Base-by-base conservation (phyloP, 768 basidiomycete species). In the Russula vinacea region DNA sequence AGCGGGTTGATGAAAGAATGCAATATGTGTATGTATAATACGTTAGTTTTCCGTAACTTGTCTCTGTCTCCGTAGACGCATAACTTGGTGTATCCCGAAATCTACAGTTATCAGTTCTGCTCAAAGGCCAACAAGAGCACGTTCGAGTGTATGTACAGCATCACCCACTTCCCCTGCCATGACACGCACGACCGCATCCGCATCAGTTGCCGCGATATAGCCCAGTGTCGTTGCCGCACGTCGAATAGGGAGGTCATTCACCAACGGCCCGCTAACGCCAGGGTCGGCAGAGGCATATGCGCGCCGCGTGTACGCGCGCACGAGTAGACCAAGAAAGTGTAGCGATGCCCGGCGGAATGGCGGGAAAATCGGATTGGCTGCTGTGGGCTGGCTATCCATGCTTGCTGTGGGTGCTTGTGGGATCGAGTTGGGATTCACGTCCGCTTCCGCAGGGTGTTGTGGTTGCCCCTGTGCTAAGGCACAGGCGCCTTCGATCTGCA, bases 301-400 rank as follows among this genome's bases (percentile, higher is more conserved):
- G 10, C 81, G 76, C n/a, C 74, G 75, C 0, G 80, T 84, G 19
- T 79, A 78, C 47, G 86, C 81, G n/a, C 82, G 80, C n/a, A 93
- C 73, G 37, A 94, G 77, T 10, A 87, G 71, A 0, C 85, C 79
- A 49, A 96, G 78, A 72, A 97, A 88, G 69, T 94, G 87, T n/a
- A 97, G 71, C 0, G 91, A 93, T 1, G 92, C 87, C 47, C 96
- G 88, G 37, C 95, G 84, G 4, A 98, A 77, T 1, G 91, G 81
- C 1, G 95, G 91, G 54, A 90, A 80, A 71, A 86, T 91, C 0
- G 88, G 66, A 68, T 87, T 77, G 3, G 75, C 75, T 0, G 82
- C 78, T 0, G 83, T 83, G 11, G 90, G 88, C 40, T 86, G 76
- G 2, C 76, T 71, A 72, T 89, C 86, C 73, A 85, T 82, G 16